Percentiles rank a stretch among this genome's conserved stretches.
Evolutionary conservation across 768 basidiomycete genomes (phyloP).

Genomic region (Boletus vinaceobasis): DNA sequence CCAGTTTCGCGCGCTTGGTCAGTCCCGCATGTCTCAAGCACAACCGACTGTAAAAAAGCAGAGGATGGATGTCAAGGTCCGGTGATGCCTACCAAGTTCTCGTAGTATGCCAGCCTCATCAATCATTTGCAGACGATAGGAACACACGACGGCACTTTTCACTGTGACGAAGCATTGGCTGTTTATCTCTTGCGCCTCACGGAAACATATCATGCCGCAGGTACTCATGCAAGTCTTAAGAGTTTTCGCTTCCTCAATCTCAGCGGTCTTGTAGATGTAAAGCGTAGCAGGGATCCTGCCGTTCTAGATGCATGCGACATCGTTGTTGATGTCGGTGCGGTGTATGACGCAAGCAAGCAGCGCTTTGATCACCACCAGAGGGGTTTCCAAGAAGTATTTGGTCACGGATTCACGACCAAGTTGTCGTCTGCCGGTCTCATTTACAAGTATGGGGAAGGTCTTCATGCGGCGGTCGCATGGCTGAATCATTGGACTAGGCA

Average conservation of each 20-base stretch:
- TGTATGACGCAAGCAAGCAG: conserved; percentile 75
- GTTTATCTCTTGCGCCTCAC: conserved; percentile 85
- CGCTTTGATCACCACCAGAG: conserved; percentile 97
- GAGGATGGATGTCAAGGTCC: conserved; percentile 43
- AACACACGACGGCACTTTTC: conserved; percentile 94
- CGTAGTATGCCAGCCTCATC: not conserved
- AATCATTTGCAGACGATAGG: conserved; percentile 63
- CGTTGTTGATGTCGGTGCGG: conserved; percentile 93
- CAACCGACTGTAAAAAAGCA: conserved; percentile 37
- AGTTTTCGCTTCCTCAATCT: not conserved
- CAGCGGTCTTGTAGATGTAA: conserved; percentile 44
- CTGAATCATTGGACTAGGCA: conserved; percentile 48
- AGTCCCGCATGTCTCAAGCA: conserved; percentile 19
- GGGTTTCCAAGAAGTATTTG: conserved; percentile 88
- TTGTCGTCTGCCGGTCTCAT: conserved; percentile 89
- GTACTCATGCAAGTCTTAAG: conserved; percentile 40
- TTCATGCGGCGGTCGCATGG: not conserved
- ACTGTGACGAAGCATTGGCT: conserved; percentile 95
- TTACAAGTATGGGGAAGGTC: conserved; percentile 70
- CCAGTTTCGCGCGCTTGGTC: not conserved
- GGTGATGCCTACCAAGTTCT: conserved; percentile 6
- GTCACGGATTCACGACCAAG: conserved; percentile 83
- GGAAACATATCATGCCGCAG: conserved; percentile 67
- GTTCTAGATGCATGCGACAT: conserved; percentile 81
- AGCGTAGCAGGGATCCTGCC: conserved; percentile 69